These are phyloP conservation scores for Fusarium paranaense DNA, from an alignment of 2,329 filamentous ascomycete genomes.

Conservation along the genomic window DNA sequence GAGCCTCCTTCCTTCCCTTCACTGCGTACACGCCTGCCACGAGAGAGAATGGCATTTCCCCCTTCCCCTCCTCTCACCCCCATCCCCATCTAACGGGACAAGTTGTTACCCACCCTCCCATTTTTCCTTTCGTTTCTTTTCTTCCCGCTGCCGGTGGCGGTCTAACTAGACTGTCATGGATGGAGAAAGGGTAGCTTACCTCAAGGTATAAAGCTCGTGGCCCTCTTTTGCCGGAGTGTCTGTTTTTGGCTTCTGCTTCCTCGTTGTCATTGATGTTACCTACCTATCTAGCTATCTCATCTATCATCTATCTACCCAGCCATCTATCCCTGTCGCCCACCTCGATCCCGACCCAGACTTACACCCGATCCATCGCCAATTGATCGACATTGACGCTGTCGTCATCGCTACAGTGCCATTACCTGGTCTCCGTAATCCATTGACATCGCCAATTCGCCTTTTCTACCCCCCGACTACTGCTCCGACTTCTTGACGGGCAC, in stretches of 20 bases:
- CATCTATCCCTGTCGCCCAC: background rate
- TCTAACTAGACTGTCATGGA: slow-evolving; percentile 26
- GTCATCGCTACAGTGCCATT: slow-evolving; percentile 21
- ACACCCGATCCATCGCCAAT: background rate
- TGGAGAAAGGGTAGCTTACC: slow-evolving; percentile 2
- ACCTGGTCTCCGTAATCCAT: background rate
- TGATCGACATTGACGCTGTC: slow-evolving; percentile 23
- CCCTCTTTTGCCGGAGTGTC: background rate
- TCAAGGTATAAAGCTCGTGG: slow-evolving; percentile 8
- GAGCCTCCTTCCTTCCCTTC: slow-evolving; percentile 1
- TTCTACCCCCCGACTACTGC: background rate
- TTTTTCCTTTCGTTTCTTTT: slow-evolving; percentile 14
- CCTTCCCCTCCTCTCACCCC: background rate
- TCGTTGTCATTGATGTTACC: slow-evolving; percentile 7
- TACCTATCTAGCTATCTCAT: background rate
- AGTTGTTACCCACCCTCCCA: background rate
- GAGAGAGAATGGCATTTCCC: background rate
- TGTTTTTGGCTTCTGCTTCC: background rate
- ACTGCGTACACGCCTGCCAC: slow-evolving; percentile 32
- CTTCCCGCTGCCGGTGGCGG: slow-evolving; percentile 29
- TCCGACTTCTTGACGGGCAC: slow-evolving; percentile 8
- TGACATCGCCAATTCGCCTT: slow-evolving; percentile 18
- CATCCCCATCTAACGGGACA: background rate
- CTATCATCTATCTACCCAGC: background rate
- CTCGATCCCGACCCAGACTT: background rate